A percentile compares a stretch with the other conserved stretches of the same genome.
These are phyloP conservation scores for Cynara cardunculus DNA, from an alignment of 129 eudicot species.

Conservation along the genomic window DNA sequence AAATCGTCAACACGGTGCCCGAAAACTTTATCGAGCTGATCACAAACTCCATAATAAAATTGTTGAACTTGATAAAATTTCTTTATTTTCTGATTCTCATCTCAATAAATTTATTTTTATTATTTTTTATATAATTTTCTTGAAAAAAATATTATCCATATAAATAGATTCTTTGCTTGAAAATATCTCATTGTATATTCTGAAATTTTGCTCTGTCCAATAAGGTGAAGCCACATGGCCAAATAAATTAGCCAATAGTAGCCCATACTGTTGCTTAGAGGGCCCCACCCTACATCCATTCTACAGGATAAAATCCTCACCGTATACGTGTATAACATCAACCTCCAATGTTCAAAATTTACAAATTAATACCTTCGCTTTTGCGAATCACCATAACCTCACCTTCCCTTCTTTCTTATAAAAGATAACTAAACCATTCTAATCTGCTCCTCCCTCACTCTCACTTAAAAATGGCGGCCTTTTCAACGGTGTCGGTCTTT, in stretches of 20 bases:
- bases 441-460: background rate
- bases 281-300: background rate
- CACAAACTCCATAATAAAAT: too few relatives aligned
- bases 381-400: background rate
- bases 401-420: background rate
- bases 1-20: too few relatives aligned
- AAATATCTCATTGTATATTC: background rate
- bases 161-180: background rate
- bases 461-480: conserved; percentile 22
- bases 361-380: background rate
- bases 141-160: background rate
- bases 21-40: too few relatives aligned
- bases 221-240: background rate
- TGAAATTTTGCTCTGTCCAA: background rate
- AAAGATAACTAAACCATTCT: background rate
- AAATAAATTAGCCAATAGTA: background rate
- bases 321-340: conserved; percentile 9
- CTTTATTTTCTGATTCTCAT: too few relatives aligned
- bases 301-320: background rate
- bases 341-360: background rate
- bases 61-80: too few relatives aligned
- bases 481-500: conserved; percentile 16
- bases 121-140: too few relatives aligned
- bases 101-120: too few relatives aligned
- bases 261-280: background rate